A percentile compares a stretch with the other conserved stretches of the same genome.
These are phyloP conservation scores for Mycosphaerella arachidis DNA, from an alignment of 2,329 filamentous ascomycete species.

Conservation along the genomic window DNA sequence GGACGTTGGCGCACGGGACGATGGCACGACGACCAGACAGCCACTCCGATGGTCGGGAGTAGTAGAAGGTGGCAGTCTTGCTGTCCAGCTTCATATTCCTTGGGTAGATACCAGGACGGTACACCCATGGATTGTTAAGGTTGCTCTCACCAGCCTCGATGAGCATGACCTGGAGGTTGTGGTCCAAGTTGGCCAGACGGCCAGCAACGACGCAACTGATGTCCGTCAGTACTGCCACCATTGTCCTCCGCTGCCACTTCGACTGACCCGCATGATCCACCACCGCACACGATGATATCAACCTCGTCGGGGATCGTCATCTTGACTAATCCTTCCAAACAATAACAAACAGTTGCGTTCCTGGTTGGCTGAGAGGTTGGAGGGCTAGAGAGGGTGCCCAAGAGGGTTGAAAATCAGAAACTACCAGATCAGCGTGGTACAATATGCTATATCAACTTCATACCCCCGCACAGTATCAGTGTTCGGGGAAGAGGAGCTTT, in stretches of 20 bases:
- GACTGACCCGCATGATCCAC: slow-evolving; percentile 61
- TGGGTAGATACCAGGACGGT: slow-evolving; percentile 71
- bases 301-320: slow-evolving; percentile 71
- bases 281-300: slow-evolving; percentile 74
- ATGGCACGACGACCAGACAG: slow-evolving; percentile 66
- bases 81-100: slow-evolving; percentile 73
- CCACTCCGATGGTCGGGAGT: slow-evolving; percentile 69
- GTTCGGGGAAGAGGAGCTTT: slow-evolving; percentile 20
- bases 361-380: background rate
- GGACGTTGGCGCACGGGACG: slow-evolving; percentile 68
- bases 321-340: slow-evolving; percentile 17
- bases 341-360: background rate
- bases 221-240: slow-evolving; percentile 26
- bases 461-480: slow-evolving; percentile 21
- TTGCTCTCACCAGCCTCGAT: slow-evolving; percentile 70
- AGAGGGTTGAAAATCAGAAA: slow-evolving; percentile 1
- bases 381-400: background rate
- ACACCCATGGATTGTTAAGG: slow-evolving; percentile 74
- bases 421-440: slow-evolving; percentile 5
- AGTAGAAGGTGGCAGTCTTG: slow-evolving; percentile 77
- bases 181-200: slow-evolving; percentile 69
- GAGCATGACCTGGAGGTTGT: slow-evolving; percentile 65
- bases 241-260: background rate
- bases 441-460: slow-evolving; percentile 23
- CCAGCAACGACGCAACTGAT: slow-evolving; percentile 45